phyloP scores from a whole-genome alignment of 2,329 filamentous ascomycete species.

The Orbilia quercus region DNA sequence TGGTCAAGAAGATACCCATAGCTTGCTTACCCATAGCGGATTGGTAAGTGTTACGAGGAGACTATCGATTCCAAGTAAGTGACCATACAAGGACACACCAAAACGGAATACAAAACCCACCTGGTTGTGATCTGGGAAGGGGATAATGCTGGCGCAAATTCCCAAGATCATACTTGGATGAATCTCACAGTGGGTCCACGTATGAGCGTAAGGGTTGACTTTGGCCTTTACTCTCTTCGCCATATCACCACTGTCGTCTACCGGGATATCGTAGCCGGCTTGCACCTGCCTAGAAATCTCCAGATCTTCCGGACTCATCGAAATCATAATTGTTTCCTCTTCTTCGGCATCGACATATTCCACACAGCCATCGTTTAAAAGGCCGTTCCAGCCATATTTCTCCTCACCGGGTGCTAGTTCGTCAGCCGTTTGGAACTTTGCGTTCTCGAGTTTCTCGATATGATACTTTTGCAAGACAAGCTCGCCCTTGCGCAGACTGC shows the following conservation, averaged over 20 bases:
- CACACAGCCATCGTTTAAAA: constrained; percentile 85
- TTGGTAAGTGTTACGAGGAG: constrained; percentile 98
- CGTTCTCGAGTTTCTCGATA: constrained; percentile 77
- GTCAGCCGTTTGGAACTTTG: constrained; percentile 67
- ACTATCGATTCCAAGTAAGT: constrained; percentile 68
- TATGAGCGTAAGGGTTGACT: constrained; percentile 81
- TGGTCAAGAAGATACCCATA: constrained; percentile 98
- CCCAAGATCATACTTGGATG: constrained; percentile 99
- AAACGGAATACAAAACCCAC: constrained; percentile 64
- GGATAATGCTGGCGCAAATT: constrained; percentile 98
- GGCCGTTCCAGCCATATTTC: constrained; percentile 83
- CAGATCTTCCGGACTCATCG: constrained; percentile 96
- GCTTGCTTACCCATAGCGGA: constrained; percentile 99
- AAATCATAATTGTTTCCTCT: constrained; percentile 98
- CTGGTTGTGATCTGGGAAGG: constrained; percentile 98
- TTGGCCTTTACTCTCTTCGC: constrained; percentile 89
- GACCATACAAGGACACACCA: constrained; percentile 29
- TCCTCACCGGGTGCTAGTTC: constrained; percentile 65
- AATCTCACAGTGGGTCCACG: constrained; percentile 98
- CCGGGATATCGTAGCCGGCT: constrained; percentile 71
- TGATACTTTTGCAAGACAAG: constrained; percentile 87
- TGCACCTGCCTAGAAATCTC: constrained; percentile 79
- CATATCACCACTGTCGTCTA: constrained; percentile 76
- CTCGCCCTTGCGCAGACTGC: constrained; percentile 78
- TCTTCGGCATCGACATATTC: constrained; percentile 98